Evolutionary conservation across 106 monocot genomes (phyloP).

Genomic region (Apostasia ramifera): DNA sequence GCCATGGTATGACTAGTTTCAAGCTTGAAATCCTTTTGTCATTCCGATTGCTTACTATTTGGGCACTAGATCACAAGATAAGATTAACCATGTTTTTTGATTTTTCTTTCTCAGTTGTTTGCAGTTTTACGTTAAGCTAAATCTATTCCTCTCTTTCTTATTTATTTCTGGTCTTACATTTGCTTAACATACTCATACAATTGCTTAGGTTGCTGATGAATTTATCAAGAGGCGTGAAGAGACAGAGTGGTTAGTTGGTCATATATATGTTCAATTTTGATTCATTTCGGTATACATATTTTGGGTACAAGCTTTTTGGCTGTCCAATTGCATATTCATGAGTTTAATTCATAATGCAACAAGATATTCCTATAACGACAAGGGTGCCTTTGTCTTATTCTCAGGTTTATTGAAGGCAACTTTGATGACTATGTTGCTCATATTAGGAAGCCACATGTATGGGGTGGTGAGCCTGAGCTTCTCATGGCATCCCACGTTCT

Average conservation of each 20-base stretch:
- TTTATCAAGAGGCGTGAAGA: conserved; percentile 79
- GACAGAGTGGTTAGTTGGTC: conserved; percentile 74
- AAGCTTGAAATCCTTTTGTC: neutral
- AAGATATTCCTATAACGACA: neutral
- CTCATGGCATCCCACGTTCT: conserved; percentile 97
- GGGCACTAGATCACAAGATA: no score
- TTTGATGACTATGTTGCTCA: conserved; percentile 79
- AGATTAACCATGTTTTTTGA: neutral
- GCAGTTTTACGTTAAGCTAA: neutral
- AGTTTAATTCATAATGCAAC: neutral
- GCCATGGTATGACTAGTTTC: conserved; percentile 22
- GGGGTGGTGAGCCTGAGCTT: conserved; percentile 98
- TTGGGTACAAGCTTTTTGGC: no score
- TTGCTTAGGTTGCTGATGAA: conserved; percentile 85
- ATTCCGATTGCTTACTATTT: no score
- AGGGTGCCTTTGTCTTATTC: neutral
- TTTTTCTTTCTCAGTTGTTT: neutral
- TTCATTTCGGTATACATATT: neutral
- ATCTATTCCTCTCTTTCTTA: neutral
- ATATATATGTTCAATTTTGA: no score
- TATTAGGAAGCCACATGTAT: conserved; percentile 88
- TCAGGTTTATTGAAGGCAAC: conserved; percentile 94
- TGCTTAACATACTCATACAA: neutral
- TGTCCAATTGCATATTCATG: neutral
- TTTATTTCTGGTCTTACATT: neutral